Percentiles rank a stretch among this genome's conserved stretches.
These are phyloP conservation scores for Acanthamoeba castellanii DNA, from an alignment of 208 protist genomes.

Conservation along the genomic window DNA sequence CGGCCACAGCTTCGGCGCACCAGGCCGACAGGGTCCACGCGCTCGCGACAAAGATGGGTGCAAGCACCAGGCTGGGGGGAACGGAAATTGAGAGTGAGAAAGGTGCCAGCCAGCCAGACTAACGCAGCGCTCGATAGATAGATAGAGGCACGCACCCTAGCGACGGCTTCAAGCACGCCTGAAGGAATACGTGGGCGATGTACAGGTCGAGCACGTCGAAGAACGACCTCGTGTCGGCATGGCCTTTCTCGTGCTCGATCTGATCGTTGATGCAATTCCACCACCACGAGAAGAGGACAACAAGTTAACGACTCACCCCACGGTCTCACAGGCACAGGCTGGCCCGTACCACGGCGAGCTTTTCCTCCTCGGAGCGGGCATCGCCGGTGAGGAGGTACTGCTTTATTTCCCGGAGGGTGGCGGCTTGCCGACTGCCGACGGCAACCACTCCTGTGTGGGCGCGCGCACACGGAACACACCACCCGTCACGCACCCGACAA, in stretches of 20 bases:
- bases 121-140: not conserved
- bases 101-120: not conserved
- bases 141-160: not conserved
- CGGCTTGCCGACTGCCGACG: not conserved
- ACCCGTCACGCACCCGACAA: not conserved
- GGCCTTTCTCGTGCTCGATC: conserved; percentile 40
- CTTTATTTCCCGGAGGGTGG: not conserved
- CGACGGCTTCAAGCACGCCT: not conserved
- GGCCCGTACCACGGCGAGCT: not conserved
- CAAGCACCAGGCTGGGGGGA: not conserved
- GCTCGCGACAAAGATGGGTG: not conserved
- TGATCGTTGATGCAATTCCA: not conserved
- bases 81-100: not conserved
- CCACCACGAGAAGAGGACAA: not conserved
- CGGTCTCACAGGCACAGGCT: not conserved
- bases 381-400: conserved; percentile 27
- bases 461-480: not conserved
- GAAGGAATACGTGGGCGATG: not conserved
- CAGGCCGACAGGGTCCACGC: not conserved
- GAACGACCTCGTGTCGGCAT: not conserved
- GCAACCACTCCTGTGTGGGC: not conserved
- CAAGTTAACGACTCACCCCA: not conserved
- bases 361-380: not conserved
- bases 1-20: not conserved
- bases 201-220: not conserved